These are phyloP conservation scores for Trypanosoma melophagium DNA, from an alignment of 208 protist genomes.

Conservation along the genomic window DNA sequence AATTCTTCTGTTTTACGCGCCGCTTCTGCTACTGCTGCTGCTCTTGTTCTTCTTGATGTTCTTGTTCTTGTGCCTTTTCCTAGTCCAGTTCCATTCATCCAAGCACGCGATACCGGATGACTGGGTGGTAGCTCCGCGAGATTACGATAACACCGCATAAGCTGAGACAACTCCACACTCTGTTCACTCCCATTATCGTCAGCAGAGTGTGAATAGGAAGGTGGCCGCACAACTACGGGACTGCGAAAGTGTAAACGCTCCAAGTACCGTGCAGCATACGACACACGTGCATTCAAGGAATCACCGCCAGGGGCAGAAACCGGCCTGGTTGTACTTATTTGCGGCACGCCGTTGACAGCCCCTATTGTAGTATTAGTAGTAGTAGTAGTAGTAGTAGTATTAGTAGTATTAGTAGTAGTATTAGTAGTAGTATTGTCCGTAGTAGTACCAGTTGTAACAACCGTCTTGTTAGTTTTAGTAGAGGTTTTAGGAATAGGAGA, in stretches of 20 bases:
- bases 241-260: conserved; percentile 43
- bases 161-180: not conserved
- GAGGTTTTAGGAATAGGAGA: not conserved
- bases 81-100: not conserved
- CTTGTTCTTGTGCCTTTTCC: not conserved
- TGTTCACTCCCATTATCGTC: not conserved
- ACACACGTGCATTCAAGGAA: not conserved
- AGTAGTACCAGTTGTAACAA: no score
- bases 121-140: not conserved
- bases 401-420: no score
- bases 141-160: conserved; percentile 17
- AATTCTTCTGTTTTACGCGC: no score
- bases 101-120: not conserved
- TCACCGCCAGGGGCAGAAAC: conserved; percentile 18
- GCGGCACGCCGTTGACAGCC: not conserved
- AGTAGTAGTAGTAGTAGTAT: no score
- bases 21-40: conserved; percentile 4
- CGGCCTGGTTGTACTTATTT: conserved; percentile 13
- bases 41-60: not conserved
- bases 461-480: no score
- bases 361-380: not conserved
- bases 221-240: not conserved
- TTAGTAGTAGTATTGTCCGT: no score
- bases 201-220: not conserved
- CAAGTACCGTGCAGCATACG: conserved; percentile 50